Evolutionary conservation across 371 early-diverging fungal species (phyloP), one percentile per base, ranked within the genome.

Genomic region (Sanchytrium tribonematis): DNA sequence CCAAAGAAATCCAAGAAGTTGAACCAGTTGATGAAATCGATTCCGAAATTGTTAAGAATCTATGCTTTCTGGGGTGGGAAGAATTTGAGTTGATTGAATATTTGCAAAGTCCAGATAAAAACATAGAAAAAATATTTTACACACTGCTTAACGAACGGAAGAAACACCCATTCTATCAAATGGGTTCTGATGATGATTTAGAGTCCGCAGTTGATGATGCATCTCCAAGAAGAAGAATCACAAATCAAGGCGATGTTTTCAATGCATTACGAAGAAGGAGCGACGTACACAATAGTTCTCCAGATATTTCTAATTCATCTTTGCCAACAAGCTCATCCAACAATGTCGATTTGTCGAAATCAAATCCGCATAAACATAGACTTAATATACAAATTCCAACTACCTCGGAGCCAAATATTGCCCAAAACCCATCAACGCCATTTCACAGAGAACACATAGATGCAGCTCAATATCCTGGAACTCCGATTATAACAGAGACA

Each of bases 41-140:
- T 69, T 71, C 71, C 30, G 83, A 82, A 32, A 75, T 78, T 29
- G 28, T 79, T 29, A 69, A 70, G n/a, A 72, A 77, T 68, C 76
- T 80, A 17, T 69, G 71, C 69, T 71, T 79, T 29, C 75, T 83
- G 27, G 77, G 78, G 17, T 83, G 77, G 77, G 74, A 71, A 12
- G 77, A 81, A 29, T 77, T 76, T 30, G 73, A 74, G 22, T 69
- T 83, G 29, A 67, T 28, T 2, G 74, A 73, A 48, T 74, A 75
- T 68, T 72, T 81, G 69, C 70, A 70, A 30, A 72, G 68, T 17
- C 31, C 66, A 12, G 80, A 77, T 48, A 76, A 72, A 68, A 66
- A 22, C 0, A 69, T 27, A 66, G 30, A 65, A 68, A 2, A 69
- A 32, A 31, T 68, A 29, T 69, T 67, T 67, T 29, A 67, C 17